Evolutionary conservation across 306 rosid species (phyloP).

Genomic region (Castanea crenata): DNA sequence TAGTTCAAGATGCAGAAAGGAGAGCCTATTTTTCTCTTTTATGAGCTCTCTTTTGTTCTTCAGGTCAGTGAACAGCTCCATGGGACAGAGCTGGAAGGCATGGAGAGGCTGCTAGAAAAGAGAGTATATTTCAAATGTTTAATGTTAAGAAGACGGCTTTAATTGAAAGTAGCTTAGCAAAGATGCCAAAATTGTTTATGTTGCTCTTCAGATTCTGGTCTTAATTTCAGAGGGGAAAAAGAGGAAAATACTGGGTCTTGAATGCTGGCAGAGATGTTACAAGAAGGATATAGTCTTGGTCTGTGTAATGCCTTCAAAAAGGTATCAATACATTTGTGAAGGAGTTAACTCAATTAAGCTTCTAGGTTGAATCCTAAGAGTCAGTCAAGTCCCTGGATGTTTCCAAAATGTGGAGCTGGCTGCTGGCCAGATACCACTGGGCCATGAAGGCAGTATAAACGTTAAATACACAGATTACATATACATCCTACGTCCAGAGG

Average conservation of each 20-base stretch:
- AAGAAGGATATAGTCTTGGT: not conserved
- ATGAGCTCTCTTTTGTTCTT: not conserved
- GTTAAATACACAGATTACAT: not conserved
- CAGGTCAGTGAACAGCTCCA: not conserved
- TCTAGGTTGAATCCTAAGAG: not conserved
- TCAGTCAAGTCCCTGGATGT: not conserved
- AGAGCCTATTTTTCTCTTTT: not conserved
- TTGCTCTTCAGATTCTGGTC: not conserved
- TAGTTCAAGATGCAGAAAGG: not conserved
- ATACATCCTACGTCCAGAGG: not conserved
- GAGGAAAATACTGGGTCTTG: not conserved
- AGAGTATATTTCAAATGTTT: not conserved
- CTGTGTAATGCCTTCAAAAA: not conserved
- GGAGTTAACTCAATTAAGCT: not conserved
- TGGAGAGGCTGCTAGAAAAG: constrained; percentile 1
- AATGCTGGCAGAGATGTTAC: not conserved
- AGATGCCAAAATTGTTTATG: not conserved
- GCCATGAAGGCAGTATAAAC: constrained; percentile 6
- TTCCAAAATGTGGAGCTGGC: not conserved
- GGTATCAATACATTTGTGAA: not conserved
- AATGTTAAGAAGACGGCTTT: not conserved
- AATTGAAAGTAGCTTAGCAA: not conserved
- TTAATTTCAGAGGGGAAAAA: not conserved
- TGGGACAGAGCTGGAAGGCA: not conserved
- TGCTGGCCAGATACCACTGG: not conserved